Evolutionary conservation across 352 stramenopile genomes (phyloP).

Genomic region (Phytopythium aichiense): DNA sequence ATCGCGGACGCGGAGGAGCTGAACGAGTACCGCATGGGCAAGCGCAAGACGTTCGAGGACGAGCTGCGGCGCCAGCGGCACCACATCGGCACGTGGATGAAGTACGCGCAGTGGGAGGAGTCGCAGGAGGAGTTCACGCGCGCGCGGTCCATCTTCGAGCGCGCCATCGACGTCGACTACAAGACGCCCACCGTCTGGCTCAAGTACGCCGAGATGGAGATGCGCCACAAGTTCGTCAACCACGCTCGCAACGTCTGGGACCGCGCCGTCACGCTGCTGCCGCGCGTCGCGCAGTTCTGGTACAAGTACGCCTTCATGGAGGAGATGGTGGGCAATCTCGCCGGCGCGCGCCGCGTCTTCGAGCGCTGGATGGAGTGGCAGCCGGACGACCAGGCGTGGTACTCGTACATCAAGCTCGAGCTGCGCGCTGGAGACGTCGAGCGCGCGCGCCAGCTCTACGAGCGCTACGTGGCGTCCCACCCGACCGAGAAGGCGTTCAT

Average conservation of each 20-base stretch:
- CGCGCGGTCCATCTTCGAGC: constrained; percentile 96
- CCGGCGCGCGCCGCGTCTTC: constrained; percentile 94
- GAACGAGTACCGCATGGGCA: constrained; percentile 89
- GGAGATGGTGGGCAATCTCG: constrained; percentile 97
- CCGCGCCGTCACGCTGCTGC: constrained; percentile 93
- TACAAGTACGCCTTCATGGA: constrained; percentile 99
- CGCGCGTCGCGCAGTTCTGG: constrained; percentile 97
- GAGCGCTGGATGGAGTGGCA: constrained; percentile 97
- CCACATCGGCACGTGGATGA: constrained; percentile 97
- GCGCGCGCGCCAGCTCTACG: constrained; percentile 90
- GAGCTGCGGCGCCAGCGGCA: constrained; percentile 95
- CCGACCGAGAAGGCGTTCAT: constrained; percentile 91
- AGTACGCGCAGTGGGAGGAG: constrained; percentile 99
- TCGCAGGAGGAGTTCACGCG: constrained; percentile 97
- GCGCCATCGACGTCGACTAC: constrained; percentile 97
- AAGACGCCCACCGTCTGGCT: constrained; percentile 95
- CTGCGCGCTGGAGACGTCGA: constrained; percentile 86
- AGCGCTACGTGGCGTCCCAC: constrained; percentile 92
- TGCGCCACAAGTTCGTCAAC: constrained; percentile 99
- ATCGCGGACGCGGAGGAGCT: constrained; percentile 92
- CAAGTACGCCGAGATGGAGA: constrained; percentile 99
- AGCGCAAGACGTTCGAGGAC: constrained; percentile 94
- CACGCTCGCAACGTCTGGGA: constrained; percentile 96
- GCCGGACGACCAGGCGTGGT: constrained; percentile 98
- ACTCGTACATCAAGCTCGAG: constrained; percentile 98